Evolutionary conservation across 2,329 filamentous ascomycete genomes (phyloP), one percentile per base, ranked within the genome.

Genomic region (Ophiostoma tasmaniense): DNA sequence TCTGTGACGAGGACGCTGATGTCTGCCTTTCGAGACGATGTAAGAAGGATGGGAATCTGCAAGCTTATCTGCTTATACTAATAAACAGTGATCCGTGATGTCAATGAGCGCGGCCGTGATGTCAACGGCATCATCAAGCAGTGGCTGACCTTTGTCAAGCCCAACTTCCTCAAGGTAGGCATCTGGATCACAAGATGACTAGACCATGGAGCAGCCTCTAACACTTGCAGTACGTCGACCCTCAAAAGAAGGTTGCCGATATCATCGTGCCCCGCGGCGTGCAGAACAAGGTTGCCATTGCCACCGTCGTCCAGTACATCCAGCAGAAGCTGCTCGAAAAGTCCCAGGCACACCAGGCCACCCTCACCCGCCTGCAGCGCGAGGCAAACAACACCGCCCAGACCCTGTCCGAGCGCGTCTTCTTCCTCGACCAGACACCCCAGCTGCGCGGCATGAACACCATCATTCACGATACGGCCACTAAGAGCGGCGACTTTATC

Each of bases 91-190:
- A 81, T 92, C 50, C 90, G 95, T 75, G 95, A 99, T 79, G 92
- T 98, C 28, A 87, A 87, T 74, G 92, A 97, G 75, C 88, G 95
- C 75, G 64, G 91, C 2, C 87, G 95, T 76, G 94, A 97, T 75
- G 90, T 98, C 69, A 91, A 97, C 76, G 95, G 95, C 55, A 94
- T 93, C 75, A 93, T 99, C 78, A 98, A 98, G 79, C 95, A 99
- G 78, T 99, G 95, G 95, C 97, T 98, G 77, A 82, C 81, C 13
- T 99, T 91, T 76, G 95, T 99, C 61, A 99, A 99, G 79, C 95
- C 95, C 2, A 98, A 98, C 76, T 98, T 96, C 75, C 90, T 94
- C 78, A 92, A 90, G 33, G 61, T 64, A 79, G 85, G 84, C 17
- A 8, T 17, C 52, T 33, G 33, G 8, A 33, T n/a, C n/a, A 33